A percentile compares a stretch with the other conserved stretches of the same genome.
phyloP scores from a whole-genome alignment of 345 rosid species.

The Citrus reticulata region DNA sequence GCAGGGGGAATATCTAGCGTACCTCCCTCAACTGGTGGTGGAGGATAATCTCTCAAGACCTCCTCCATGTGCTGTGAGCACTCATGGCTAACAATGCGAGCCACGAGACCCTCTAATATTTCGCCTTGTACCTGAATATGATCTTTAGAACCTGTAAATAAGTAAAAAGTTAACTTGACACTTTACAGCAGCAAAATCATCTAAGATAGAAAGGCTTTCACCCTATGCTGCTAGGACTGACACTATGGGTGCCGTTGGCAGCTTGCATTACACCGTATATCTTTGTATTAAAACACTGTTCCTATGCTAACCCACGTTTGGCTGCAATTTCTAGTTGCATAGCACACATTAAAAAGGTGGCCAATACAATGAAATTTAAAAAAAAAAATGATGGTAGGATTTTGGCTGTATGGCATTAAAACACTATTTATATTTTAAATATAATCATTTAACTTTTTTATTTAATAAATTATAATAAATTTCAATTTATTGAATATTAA shows the following conservation, averaged over 20 bases:
- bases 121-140: conserved; percentile 88
- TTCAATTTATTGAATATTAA: no score
- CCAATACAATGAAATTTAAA: no score
- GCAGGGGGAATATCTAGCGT: background rate
- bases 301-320: no score
- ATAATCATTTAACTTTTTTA: no score
- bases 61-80: conserved; percentile 77
- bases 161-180: conserved; percentile 6
- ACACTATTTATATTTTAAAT: no score
- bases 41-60: conserved; percentile 65
- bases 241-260: background rate
- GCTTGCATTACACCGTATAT: no score
- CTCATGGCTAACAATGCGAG: conserved; percentile 78
- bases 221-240: background rate
- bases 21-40: conserved; percentile 70
- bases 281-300: no score
- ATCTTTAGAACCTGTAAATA: conserved; percentile 68
- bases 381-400: no score
- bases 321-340: no score
- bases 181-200: conserved; percentile 1
- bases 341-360: no score
- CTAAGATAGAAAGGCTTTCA: background rate
- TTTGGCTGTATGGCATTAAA: no score
- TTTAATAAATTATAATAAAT: no score
- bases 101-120: conserved; percentile 98